These are phyloP conservation scores for Xanthoconium purpureum DNA, from an alignment of 768 basidiomycete genomes.

Conservation along the genomic window DNA sequence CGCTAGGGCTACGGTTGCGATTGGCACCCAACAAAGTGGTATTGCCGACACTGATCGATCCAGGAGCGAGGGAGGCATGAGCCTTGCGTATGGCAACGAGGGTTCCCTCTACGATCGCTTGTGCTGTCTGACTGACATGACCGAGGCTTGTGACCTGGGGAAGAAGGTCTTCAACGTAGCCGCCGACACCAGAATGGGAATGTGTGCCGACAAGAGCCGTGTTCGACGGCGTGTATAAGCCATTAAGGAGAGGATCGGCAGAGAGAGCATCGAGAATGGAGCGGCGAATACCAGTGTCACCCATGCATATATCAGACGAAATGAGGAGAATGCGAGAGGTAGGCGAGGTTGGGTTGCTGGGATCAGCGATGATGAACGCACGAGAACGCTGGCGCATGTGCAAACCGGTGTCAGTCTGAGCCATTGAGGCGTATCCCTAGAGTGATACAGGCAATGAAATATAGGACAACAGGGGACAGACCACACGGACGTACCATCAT, in stretches of 20 bases:
- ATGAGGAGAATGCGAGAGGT: slow-evolving; percentile 68
- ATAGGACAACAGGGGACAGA: background rate
- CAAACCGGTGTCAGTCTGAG: slow-evolving; percentile 69
- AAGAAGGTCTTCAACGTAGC: slow-evolving; percentile 74
- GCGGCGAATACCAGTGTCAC: slow-evolving; percentile 72
- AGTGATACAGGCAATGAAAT: background rate
- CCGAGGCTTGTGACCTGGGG: slow-evolving; percentile 75
- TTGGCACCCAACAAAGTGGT: slow-evolving; percentile 67
- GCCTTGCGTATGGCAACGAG: slow-evolving; percentile 68
- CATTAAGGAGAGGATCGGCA: slow-evolving; percentile 46
- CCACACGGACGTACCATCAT: slow-evolving; percentile 57
- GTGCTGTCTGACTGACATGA: slow-evolving; percentile 67
- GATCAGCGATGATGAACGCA: slow-evolving; percentile 68
- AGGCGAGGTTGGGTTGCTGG: slow-evolving; percentile 30
- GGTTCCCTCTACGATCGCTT: slow-evolving; percentile 69
- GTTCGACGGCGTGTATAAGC: slow-evolving; percentile 66
- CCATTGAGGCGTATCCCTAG: slow-evolving; percentile 64
- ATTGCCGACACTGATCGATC: slow-evolving; percentile 62
- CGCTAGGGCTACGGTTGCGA: slow-evolving; percentile 71
- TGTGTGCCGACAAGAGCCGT: slow-evolving; percentile 76
- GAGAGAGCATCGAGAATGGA: slow-evolving; percentile 60
- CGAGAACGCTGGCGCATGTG: slow-evolving; percentile 80
- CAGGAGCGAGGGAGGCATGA: slow-evolving; percentile 57
- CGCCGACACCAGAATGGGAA: slow-evolving; percentile 73
- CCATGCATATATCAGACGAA: slow-evolving; percentile 84